Percentiles rank a stretch among this genome's conserved stretches.
phyloP scores from a whole-genome alignment of 2,329 filamentous ascomycete species.

The Cladophialophora carrionii region DNA sequence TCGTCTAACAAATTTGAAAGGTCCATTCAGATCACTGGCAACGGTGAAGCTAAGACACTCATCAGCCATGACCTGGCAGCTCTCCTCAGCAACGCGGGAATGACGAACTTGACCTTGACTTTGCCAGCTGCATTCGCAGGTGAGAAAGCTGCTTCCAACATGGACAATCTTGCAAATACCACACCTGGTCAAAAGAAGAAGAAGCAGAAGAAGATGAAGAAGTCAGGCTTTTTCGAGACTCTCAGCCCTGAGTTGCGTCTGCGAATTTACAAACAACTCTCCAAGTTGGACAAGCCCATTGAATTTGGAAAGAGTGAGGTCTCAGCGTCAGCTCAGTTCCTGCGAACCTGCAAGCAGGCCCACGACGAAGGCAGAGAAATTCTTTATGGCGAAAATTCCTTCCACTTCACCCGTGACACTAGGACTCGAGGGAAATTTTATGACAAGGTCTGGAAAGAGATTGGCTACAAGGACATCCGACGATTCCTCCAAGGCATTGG shows the following conservation, averaged over 20 bases:
- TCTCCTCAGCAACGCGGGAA: background rate
- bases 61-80: background rate
- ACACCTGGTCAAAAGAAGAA: background rate
- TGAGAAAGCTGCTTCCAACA: background rate
- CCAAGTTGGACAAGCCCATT: conserved; percentile 44
- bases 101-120: background rate
- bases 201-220: background rate
- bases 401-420: conserved; percentile 48
- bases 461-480: conserved; percentile 53
- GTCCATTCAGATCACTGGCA: background rate
- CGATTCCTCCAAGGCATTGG: conserved; percentile 55
- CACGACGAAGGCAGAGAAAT: conserved; percentile 52
- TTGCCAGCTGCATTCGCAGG: background rate
- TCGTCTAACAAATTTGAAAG: background rate
- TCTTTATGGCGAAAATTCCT: conserved; percentile 56
- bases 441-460: conserved; percentile 48
- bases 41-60: background rate
- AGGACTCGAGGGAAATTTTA: conserved; percentile 48
- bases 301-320: conserved; percentile 46
- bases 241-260: conserved; percentile 49
- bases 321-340: conserved; percentile 49
- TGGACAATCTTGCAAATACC: background rate
- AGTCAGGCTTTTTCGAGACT: background rate
- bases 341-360: conserved; percentile 53
- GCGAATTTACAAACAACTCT: conserved; percentile 51